Evolutionary conservation across 208 protist genomes (phyloP).

Genomic region (Novymonas esmeraldas): DNA sequence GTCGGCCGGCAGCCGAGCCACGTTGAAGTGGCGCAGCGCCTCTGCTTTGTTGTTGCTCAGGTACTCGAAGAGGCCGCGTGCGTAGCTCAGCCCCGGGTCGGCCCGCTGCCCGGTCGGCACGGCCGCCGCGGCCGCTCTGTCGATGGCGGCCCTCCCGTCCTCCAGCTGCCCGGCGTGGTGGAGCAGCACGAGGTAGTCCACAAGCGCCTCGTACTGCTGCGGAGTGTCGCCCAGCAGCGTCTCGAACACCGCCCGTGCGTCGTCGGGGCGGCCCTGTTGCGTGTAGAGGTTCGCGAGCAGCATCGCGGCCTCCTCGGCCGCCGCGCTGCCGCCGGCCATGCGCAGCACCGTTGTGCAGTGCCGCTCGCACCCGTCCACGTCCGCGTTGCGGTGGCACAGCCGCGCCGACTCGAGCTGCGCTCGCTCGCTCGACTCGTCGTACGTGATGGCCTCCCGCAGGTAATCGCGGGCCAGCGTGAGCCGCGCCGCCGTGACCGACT

Average conservation of each 20-base stretch:
- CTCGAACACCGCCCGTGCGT: constrained; percentile 86
- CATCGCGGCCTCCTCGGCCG: constrained; percentile 89
- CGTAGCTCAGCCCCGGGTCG: constrained; percentile 84
- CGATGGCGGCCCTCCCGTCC: constrained; percentile 52
- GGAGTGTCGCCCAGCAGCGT: constrained; percentile 85
- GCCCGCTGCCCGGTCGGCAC: constrained; percentile 42
- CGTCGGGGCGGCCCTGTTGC: constrained; percentile 74
- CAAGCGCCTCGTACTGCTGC: constrained; percentile 90
- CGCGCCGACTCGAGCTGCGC: constrained; percentile 82
- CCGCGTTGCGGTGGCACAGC: constrained; percentile 71
- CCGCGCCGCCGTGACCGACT: constrained; percentile 19
- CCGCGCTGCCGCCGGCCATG: constrained; percentile 64
- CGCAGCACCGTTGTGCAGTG: constrained; percentile 89
- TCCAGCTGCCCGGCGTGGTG: constrained; percentile 58
- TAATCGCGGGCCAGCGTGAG: constrained; percentile 64
- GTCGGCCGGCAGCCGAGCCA: constrained; percentile 70
- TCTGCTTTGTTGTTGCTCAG: constrained; percentile 81
- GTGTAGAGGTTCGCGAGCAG: constrained; percentile 95
- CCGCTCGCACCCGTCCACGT: constrained; percentile 89
- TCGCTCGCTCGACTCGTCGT: constrained; percentile 79
- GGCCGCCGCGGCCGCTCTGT: constrained; percentile 43
- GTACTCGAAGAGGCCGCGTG: constrained; percentile 79
- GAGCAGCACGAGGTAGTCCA: constrained; percentile 88
- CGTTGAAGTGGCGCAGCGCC: constrained; percentile 92
- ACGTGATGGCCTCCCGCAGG: constrained; percentile 87